phyloP scores from a whole-genome alignment of 179 eudicot genomes.

The Spergularia azorica region DNA sequence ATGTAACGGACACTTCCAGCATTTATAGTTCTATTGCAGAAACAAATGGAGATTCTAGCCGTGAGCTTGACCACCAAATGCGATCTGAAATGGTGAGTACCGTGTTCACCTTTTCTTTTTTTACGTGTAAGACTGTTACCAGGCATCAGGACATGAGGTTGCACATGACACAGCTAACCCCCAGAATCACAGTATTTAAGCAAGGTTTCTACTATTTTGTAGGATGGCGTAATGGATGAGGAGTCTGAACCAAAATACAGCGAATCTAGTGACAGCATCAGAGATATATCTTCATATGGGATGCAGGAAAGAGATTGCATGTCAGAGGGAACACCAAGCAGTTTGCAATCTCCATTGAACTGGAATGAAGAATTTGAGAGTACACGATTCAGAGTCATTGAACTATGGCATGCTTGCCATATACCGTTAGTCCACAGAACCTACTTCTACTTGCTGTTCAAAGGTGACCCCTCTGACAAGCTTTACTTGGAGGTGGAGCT shows the following conservation, averaged over 20 bases:
- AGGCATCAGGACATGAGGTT: no score
- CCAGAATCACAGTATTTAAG: background rate
- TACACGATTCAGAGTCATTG: conserved; percentile 52
- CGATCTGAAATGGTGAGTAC: conserved; percentile 43
- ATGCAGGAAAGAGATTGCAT: conserved; percentile 34
- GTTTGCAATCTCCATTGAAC: conserved; percentile 32
- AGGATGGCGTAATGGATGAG: conserved; percentile 26
- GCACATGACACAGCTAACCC: background rate
- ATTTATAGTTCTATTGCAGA: conserved; percentile 35
- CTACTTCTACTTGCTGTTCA: conserved; percentile 73
- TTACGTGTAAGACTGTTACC: no score
- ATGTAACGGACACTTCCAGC: conserved; percentile 28
- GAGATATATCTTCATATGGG: conserved; percentile 28
- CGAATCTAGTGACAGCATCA: conserved; percentile 24
- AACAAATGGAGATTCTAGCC: conserved; percentile 31
- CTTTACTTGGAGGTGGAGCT: conserved; percentile 86
- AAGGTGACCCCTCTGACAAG: conserved; percentile 82
- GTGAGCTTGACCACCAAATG: conserved; percentile 37
- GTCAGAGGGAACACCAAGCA: conserved; percentile 30
- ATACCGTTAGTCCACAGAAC: conserved; percentile 78
- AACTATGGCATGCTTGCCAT: conserved; percentile 81
- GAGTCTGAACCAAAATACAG: conserved; percentile 33
- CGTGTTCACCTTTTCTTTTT: background rate
- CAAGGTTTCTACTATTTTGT: conserved; percentile 20
- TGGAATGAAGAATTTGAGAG: conserved; percentile 63